phyloP scores from a whole-genome alignment of 805 yeast species.

The Clavispora vitiphila region DNA sequence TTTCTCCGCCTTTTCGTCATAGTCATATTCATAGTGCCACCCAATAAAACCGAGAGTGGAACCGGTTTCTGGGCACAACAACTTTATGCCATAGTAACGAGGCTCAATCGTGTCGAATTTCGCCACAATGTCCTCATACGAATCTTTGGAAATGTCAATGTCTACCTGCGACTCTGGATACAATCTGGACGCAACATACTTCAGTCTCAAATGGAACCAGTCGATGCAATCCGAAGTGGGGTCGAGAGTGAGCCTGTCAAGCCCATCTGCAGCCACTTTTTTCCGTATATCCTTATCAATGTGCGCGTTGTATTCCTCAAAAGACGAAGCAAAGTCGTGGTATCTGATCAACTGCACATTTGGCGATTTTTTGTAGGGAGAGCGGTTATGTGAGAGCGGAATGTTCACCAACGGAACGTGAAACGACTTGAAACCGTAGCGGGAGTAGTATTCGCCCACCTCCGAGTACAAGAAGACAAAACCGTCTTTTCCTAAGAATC shows the following conservation, averaged over 20 bases:
- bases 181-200: slow-evolving; percentile 20
- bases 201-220: slow-evolving; percentile 41
- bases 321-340: slow-evolving; percentile 25
- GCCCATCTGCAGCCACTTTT: slow-evolving; percentile 24
- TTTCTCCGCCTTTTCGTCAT: slow-evolving; percentile 8
- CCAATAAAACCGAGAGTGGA: slow-evolving; percentile 24
- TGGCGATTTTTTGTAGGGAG: neutral
- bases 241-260: slow-evolving; percentile 24
- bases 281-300: slow-evolving; percentile 14
- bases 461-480: slow-evolving; percentile 38
- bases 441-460: slow-evolving; percentile 38
- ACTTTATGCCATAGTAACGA: slow-evolving; percentile 26
- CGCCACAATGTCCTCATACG: slow-evolving; percentile 9
- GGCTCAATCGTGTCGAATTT: slow-evolving; percentile 25
- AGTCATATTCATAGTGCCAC: slow-evolving; percentile 38
- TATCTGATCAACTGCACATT: slow-evolving; percentile 19
- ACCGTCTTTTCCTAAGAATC: slow-evolving; percentile 26
- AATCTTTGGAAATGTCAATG: slow-evolving; percentile 6
- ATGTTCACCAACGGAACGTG: slow-evolving; percentile 29
- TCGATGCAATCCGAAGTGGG: slow-evolving; percentile 28
- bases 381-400: slow-evolving; percentile 11
- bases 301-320: slow-evolving; percentile 18
- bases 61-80: slow-evolving; percentile 15
- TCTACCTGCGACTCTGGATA: slow-evolving; percentile 4
- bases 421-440: slow-evolving; percentile 34